Percentiles rank a stretch among this genome's conserved stretches.
Conservation (phyloP, 164 flowering plant genomes). For the Vitis labrusca region DNA sequence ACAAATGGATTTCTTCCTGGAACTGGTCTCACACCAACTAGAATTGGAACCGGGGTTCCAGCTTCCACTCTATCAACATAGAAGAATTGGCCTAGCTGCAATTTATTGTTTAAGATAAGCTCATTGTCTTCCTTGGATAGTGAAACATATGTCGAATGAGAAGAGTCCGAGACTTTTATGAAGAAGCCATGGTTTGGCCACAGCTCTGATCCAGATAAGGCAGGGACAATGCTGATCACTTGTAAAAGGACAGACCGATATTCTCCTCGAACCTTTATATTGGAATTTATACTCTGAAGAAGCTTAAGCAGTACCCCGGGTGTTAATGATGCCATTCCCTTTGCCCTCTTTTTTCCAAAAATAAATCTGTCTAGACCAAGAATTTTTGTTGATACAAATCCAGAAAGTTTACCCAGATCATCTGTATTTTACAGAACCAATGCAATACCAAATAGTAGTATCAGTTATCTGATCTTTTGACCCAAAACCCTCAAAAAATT, state of each 20-base stretch:
- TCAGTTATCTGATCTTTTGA: too few relatives aligned
- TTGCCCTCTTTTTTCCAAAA: not conserved
- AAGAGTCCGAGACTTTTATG: constrained; percentile 93
- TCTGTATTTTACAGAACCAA: too few relatives aligned
- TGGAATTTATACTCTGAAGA: constrained; percentile 69
- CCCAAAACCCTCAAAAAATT: too few relatives aligned
- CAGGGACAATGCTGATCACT: constrained; percentile 95
- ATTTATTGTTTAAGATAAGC: constrained; percentile 75
- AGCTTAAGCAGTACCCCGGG: constrained; percentile 91
- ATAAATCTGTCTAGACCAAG: too few relatives aligned
- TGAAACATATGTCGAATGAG: constrained; percentile 86
- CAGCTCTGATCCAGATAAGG: constrained; percentile 76
- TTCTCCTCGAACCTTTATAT: constrained; percentile 74
- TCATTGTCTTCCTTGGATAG: constrained; percentile 79
- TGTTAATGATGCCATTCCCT: constrained; percentile 77
- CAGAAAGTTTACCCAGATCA: too few relatives aligned
- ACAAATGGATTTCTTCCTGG: constrained; percentile 81
- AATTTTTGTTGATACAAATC: too few relatives aligned
- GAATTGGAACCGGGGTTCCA: constrained; percentile 80
- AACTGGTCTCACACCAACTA: constrained; percentile 77
- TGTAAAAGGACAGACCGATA: constrained; percentile 82
- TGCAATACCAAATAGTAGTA: too few relatives aligned
- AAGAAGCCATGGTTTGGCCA: constrained; percentile 97
- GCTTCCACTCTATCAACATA: constrained; percentile 71
- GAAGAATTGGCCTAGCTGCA: constrained; percentile 91